phyloP scores from a whole-genome alignment of 2,329 filamentous ascomycete species.

The Fulvia fulva region DNA sequence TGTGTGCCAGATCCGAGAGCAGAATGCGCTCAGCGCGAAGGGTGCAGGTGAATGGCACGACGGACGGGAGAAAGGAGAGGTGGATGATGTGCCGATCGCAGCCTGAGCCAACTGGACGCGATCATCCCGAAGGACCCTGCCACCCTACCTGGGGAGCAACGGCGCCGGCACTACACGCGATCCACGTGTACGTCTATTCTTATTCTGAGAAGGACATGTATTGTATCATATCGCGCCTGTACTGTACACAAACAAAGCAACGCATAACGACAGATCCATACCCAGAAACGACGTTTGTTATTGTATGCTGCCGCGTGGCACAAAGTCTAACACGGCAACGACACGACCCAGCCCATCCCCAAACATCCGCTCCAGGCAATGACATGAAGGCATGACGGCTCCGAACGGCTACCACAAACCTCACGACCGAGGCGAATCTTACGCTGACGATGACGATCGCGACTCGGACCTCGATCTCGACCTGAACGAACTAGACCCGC shows the following conservation, averaged over 20 bases:
- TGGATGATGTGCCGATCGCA: background rate
- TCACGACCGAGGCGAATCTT: slow-evolving; percentile 64
- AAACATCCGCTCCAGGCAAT: background rate
- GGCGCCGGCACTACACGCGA: background rate
- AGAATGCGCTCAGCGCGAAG: background rate
- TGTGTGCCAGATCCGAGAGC: background rate
- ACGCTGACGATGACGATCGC: slow-evolving; percentile 45
- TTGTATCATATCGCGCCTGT: background rate
- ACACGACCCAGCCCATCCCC: background rate
- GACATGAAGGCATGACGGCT: slow-evolving; percentile 41
- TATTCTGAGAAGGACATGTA: background rate
- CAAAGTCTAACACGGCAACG: background rate
- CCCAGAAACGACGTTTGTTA: background rate
- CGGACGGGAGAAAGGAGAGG: background rate
- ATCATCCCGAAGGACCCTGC: background rate
- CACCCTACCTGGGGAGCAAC: too few relatives aligned
- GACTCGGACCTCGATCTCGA: slow-evolving; percentile 77
- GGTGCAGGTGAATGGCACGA: background rate
- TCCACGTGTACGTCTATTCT: background rate
- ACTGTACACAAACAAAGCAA: background rate
- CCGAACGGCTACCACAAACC: slow-evolving; percentile 47
- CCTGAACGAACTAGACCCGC: slow-evolving; percentile 72
- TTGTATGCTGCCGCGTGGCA: background rate
- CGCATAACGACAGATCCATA: background rate
- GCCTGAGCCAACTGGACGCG: background rate